Evolutionary conservation across 2,329 filamentous ascomycete genomes (phyloP).

Genomic region (Magnaporthiopsis rhizophila): DNA sequence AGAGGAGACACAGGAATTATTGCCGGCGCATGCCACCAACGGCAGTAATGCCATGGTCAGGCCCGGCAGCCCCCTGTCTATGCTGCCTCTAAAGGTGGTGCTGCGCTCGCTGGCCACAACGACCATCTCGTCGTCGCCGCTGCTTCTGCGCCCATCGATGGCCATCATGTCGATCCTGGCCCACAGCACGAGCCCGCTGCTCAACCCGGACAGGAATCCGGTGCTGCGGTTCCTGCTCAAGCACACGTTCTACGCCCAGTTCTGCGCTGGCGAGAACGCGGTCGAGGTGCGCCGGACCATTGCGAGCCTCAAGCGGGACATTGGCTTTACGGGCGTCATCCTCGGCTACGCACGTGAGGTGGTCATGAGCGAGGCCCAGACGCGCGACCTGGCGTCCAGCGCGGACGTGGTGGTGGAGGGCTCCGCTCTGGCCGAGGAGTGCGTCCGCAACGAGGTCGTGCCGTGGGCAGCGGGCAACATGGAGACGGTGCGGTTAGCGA

Average conservation of each 20-base stretch:
- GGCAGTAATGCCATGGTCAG: neutral
- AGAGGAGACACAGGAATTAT: neutral
- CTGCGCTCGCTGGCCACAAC: constrained; percentile 63
- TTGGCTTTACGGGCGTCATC: constrained; percentile 79
- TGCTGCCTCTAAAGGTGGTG: constrained; percentile 58
- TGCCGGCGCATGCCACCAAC: neutral
- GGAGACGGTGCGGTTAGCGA: constrained; percentile 65
- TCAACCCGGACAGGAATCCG: constrained; percentile 70
- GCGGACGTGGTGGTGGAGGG: constrained; percentile 33
- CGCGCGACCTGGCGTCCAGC: constrained; percentile 31
- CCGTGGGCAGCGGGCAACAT: constrained; percentile 69
- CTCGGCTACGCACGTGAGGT: constrained; percentile 79
- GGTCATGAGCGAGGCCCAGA: constrained; percentile 53
- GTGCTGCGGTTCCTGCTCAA: constrained; percentile 64
- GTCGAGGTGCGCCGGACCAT: constrained; percentile 61
- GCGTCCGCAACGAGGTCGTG: constrained; percentile 51
- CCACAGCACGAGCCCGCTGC: constrained; percentile 54
- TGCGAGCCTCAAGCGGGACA: constrained; percentile 49
- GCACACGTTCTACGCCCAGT: constrained; percentile 82
- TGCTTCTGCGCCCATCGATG: constrained; percentile 64
- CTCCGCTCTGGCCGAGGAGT: constrained; percentile 28
- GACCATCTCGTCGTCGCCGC: constrained; percentile 59
- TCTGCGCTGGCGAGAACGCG: constrained; percentile 74
- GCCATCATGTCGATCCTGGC: constrained; percentile 61
- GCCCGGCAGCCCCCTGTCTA: constrained; percentile 40